Percentiles rank a stretch among this genome's conserved stretches.
phyloP scores from a whole-genome alignment of 768 basidiomycete species.

The Suillus paluster region DNA sequence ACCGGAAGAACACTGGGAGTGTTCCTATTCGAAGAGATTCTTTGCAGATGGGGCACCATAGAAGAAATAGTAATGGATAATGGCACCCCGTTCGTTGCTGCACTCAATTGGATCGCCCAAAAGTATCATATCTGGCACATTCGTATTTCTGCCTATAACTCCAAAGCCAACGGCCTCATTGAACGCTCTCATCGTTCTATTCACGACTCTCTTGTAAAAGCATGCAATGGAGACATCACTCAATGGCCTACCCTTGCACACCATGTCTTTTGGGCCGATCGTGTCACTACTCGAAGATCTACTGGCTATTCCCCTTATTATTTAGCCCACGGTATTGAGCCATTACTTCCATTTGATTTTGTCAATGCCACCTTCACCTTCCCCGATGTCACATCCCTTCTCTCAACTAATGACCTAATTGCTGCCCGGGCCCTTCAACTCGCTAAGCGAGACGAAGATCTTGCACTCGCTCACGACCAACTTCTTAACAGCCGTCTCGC shows the following conservation, averaged over 20 bases:
- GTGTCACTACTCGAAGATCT: not conserved
- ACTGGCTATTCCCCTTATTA: too few relatives aligned
- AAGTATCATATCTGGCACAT: conserved; percentile 43
- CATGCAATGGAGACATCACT: not conserved
- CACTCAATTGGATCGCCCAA: conserved; percentile 26
- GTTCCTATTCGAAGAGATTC: conserved; percentile 40
- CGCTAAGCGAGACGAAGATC: too few relatives aligned
- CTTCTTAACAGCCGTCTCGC: not conserved
- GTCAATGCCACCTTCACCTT: too few relatives aligned
- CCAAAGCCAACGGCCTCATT: conserved; percentile 11
- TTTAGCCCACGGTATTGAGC: too few relatives aligned
- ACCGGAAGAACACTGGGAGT: conserved; percentile 28
- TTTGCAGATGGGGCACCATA: conserved; percentile 45
- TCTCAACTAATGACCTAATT: too few relatives aligned
- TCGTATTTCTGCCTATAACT: conserved; percentile 47
- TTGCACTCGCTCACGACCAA: too few relatives aligned
- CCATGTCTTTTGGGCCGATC: conserved; percentile 43
- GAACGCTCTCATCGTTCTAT: not conserved
- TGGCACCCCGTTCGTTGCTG: conserved; percentile 32
- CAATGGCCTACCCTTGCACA: conserved; percentile 36
- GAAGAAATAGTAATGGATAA: conserved; percentile 48
- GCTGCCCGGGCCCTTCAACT: too few relatives aligned
- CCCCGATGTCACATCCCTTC: too few relatives aligned
- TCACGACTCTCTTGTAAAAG: not conserved
- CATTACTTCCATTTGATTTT: too few relatives aligned